Base-by-base conservation (phyloP, 768 basidiomycete species). In the Mycena leptocephala region DNA sequence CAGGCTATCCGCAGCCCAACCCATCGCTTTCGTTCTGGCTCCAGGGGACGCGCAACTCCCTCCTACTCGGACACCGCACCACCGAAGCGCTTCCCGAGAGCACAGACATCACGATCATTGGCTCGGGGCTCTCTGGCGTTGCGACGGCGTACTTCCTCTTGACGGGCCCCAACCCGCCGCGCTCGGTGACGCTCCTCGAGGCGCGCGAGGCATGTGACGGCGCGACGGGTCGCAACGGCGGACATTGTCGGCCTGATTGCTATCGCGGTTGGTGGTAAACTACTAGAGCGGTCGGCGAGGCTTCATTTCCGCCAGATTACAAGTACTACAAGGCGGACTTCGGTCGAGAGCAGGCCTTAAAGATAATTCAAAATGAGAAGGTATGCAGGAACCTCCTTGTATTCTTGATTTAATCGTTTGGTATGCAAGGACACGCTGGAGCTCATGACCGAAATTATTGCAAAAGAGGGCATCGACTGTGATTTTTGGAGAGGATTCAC, bases 131-230 rank as follows among this genome's bases (percentile, higher is more conserved):
- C 46, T 83, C 83, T 11, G 86, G 86, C 8, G 80, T 82, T 2
- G 80, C 80, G 18, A 81, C 80, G 9, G 85, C 86, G 33, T 83
- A 83, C 48, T 80, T 79, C 56, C 69, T 85, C n/a, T 67, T 83
- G 18, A 79, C 79, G 20, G 73, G 78, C 30, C 72, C 77, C 26
- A 64, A 73, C 16, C 67, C 70, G 18, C 78, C 81, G 18, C 70
- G 74, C 24, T 63, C 63, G 37, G 82, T 90, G 33, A 81, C 86
- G 26, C 79, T 89, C 10, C 77, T 90, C 16, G 89, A 90, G 80
- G 89, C 89, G 20, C 72, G 89, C n/a, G 86, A 89, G 43, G 78
- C 70, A 20, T 82, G 82, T 59, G 67, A 77, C 8, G 83, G 83
- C 7, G 83, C 83, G 9, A 83, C 83, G 9, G 83, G 75, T 28